phyloP scores from a whole-genome alignment of 352 stramenopile species.

The Pythium diclinum region DNA sequence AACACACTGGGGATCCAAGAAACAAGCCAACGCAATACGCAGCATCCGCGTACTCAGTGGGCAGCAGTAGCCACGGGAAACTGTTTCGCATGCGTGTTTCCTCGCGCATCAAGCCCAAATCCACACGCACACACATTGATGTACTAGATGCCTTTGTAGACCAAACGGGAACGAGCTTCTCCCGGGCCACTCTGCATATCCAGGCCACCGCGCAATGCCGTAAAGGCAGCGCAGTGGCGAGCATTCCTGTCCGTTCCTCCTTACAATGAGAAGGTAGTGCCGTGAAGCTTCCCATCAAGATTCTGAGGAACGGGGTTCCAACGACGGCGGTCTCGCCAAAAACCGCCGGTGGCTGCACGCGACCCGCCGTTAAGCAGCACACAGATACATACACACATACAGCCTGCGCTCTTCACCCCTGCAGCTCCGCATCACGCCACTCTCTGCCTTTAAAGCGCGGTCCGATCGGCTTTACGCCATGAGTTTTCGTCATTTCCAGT shows the following conservation, averaged over 20 bases:
- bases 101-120: background rate
- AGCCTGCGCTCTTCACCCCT: background rate
- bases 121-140: conserved; percentile 20
- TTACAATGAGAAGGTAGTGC: conserved; percentile 85
- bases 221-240: background rate
- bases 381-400: conserved; percentile 1
- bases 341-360: conserved; percentile 47
- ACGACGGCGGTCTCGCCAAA: conserved; percentile 60
- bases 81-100: background rate
- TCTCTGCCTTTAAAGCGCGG: conserved; percentile 2
- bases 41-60: background rate
- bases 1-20: conserved; percentile 3
- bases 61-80: background rate
- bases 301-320: conserved; percentile 49
- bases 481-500: conserved; percentile 66
- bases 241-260: conserved; percentile 45
- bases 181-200: conserved; percentile 48
- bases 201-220: conserved; percentile 8
- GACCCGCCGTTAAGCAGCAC: background rate
- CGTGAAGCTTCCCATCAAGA: conserved; percentile 78
- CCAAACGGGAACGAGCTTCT: conserved; percentile 49
- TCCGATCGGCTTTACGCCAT: conserved; percentile 15
- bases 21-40: background rate
- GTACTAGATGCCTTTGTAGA: conserved; percentile 74
- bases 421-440: background rate